Evolutionary conservation across 108 stramenopile species (phyloP), one percentile per base, ranked within the genome.

Genomic region (Pseudonitzschia delicatissima): DNA sequence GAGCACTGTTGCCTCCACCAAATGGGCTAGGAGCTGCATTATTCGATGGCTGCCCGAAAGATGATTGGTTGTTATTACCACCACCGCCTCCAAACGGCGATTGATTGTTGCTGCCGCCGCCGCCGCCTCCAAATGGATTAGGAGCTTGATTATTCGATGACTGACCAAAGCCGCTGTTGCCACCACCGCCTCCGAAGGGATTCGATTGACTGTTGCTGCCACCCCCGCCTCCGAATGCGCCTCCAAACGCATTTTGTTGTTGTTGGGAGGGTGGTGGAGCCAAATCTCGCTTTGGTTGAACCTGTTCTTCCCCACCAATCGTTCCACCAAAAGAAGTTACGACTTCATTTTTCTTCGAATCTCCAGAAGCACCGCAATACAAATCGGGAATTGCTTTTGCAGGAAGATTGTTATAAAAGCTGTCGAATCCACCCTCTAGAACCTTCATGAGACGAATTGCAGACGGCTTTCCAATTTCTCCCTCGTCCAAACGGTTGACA

Each of bases 371-470:
- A n/a, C 65, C 71, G 23, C 72, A 66, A 45, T 93, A 93, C 47
- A 90, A 70, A 17, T 77, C 83, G 45, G 67, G 72, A 39, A 93
- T 29, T 3, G 87, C 88, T 58, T 82, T 80, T 5, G 71, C 39
- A 21, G 92, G 92, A 36, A 90, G 55, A 33, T 72, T 71, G 27
- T 45, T 66, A 61, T 71, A 61, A 40, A 90, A 80, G 9, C 60
- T 60, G 27, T 79, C 78, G 45, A 85, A 82, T 40, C 92, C 92
- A 29, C 71, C 77, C 18, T 72, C 72, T 20, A 94, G 20, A 4
- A 80, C 76, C 62, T 94, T 90, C 27, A 65, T 74, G 67, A 94
- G 72, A 31, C 92, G 81, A 37, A 79, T 87, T 8, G 86, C 82
- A 58, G 84, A 84, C 0, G 92, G 92, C 37, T 82, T 81, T 20